A percentile compares a stretch with the other conserved stretches of the same genome.
These are phyloP conservation scores for Magnolia officinalis DNA, from an alignment of 164 flowering plant genomes.

Conservation along the genomic window DNA sequence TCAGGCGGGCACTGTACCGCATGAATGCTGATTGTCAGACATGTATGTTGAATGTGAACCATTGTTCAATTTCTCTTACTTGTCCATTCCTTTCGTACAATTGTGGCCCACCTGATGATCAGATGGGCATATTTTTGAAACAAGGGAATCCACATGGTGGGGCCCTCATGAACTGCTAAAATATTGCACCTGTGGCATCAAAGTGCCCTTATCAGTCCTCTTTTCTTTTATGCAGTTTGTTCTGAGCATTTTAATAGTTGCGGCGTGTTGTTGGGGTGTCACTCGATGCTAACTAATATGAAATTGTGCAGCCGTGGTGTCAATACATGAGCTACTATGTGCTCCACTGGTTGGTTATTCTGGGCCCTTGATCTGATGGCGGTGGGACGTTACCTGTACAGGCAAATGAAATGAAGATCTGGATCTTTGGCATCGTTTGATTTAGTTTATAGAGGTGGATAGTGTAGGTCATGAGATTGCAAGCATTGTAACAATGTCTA, in stretches of 20 bases:
- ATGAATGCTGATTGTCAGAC: too few relatives aligned
- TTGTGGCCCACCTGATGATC: too few relatives aligned
- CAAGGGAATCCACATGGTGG: too few relatives aligned
- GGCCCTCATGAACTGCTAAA: too few relatives aligned
- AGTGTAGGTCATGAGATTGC: background rate
- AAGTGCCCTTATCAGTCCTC: background rate
- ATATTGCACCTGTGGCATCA: too few relatives aligned
- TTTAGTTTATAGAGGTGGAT: background rate
- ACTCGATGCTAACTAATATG: background rate
- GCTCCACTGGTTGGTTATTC: background rate
- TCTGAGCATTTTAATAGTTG: background rate
- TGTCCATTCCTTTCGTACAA: too few relatives aligned
- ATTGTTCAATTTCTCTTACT: too few relatives aligned
- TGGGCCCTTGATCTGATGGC: background rate
- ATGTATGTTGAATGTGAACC: too few relatives aligned
- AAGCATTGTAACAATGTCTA: background rate
- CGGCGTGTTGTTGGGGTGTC: background rate
- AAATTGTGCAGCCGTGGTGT: background rate
- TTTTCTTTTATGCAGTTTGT: conserved; percentile 3
- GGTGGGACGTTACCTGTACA: background rate
- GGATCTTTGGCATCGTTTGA: background rate
- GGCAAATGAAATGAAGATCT: background rate
- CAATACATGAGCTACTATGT: background rate
- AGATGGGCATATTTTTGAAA: too few relatives aligned
- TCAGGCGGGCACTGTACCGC: too few relatives aligned